Conservation (phyloP, 129 eudicot genomes). For the Pseudognaphalium luteoalbum region DNA sequence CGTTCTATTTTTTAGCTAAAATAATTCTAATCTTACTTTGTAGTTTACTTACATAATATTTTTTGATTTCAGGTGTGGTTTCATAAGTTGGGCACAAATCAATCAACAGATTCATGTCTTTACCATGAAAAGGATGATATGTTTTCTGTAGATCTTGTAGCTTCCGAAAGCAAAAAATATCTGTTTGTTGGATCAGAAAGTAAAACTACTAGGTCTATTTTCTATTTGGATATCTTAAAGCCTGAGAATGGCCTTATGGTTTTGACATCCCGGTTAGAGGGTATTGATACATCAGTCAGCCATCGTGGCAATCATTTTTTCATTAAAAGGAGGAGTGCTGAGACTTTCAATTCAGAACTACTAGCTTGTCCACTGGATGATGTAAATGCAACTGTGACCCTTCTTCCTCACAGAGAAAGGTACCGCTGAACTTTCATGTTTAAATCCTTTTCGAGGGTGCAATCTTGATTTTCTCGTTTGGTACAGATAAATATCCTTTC, state of each 20-base stretch:
- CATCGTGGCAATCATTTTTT: slow-evolving; percentile 91
- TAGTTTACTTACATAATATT: slow-evolving; percentile 1
- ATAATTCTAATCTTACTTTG: not conserved
- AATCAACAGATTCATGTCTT: slow-evolving; percentile 72
- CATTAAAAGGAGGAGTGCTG: slow-evolving; percentile 79
- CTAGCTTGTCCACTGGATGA: slow-evolving; percentile 84
- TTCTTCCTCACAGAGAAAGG: slow-evolving; percentile 91
- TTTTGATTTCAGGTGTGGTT: slow-evolving; percentile 70
- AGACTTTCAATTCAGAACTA: slow-evolving; percentile 79
- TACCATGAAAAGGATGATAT: slow-evolving; percentile 93
- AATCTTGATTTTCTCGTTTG: not conserved
- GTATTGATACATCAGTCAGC: slow-evolving; percentile 81
- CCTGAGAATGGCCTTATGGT: slow-evolving; percentile 62
- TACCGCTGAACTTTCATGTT: slow-evolving; percentile 22
- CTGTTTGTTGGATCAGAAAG: slow-evolving; percentile 81
- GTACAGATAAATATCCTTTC: slow-evolving; percentile 19
- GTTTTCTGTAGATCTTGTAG: slow-evolving; percentile 67
- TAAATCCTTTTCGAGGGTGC: slow-evolving; percentile 6
- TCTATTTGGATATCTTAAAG: slow-evolving; percentile 69
- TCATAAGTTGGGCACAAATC: slow-evolving; percentile 75
- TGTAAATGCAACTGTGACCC: slow-evolving; percentile 56
- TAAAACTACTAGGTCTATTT: slow-evolving; percentile 80
- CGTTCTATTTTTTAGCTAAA: not conserved
- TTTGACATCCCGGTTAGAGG: slow-evolving; percentile 81
- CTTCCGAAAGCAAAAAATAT: slow-evolving; percentile 86